Evolutionary conservation across 805 yeast species (phyloP).

Genomic region (Wickerhamiella lipophila): DNA sequence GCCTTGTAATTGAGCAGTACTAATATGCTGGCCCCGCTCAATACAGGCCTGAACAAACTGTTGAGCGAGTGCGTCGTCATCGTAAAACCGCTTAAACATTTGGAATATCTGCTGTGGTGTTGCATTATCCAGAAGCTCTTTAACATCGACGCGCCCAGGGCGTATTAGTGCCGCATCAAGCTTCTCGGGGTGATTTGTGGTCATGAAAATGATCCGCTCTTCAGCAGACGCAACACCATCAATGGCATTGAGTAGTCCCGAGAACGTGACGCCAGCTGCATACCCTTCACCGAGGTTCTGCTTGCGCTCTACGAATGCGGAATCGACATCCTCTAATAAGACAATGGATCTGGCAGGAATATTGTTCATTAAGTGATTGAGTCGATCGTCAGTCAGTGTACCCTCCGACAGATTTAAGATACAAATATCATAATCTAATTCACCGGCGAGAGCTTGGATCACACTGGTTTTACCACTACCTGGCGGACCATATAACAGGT

Average conservation of each 20-base stretch:
- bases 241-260: constrained; percentile 83
- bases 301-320: constrained; percentile 70
- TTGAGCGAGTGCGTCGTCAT: constrained; percentile 43
- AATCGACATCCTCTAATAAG: constrained; percentile 85
- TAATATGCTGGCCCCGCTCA: constrained; percentile 44
- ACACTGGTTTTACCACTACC: constrained; percentile 95
- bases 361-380: constrained; percentile 92
- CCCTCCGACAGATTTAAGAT: constrained; percentile 81
- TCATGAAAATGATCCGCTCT: constrained; percentile 93
- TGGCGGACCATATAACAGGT: constrained; percentile 90
- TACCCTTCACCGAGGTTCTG: constrained; percentile 69
- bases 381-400: constrained; percentile 84
- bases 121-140: constrained; percentile 78
- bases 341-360: constrained; percentile 81
- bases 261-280: constrained; percentile 82
- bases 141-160: constrained; percentile 88
- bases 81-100: constrained; percentile 85
- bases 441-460: constrained; percentile 94
- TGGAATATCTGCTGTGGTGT: constrained; percentile 59
- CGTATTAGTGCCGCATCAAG: constrained; percentile 86
- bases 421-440: constrained; percentile 88
- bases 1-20: constrained; percentile 94
- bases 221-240: constrained; percentile 98
- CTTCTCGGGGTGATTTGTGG: constrained; percentile 92
- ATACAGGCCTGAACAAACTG: constrained; percentile 36